These are phyloP conservation scores for Bryoglossum gracile DNA, from an alignment of 495 filamentous ascomycete genomes.

Conservation along the genomic window DNA sequence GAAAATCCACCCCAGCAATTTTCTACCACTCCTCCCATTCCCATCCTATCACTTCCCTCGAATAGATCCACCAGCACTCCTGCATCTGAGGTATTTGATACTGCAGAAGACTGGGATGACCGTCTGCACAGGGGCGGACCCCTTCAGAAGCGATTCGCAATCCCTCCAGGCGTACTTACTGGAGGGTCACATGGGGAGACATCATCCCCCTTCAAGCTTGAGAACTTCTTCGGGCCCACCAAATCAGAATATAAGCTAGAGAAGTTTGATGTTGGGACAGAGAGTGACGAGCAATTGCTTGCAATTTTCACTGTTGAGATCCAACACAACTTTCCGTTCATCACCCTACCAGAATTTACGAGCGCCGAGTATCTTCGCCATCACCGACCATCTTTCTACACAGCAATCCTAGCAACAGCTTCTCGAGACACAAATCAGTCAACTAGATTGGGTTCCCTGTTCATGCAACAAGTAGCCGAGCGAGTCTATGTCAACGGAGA, in stretches of 20 bases:
- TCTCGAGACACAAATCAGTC: not conserved
- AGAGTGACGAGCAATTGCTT: conserved; percentile 3
- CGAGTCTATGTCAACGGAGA: conserved; percentile 4
- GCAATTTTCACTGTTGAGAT: conserved; percentile 13
- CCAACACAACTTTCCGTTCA: conserved; percentile 15
- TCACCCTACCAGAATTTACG: not conserved
- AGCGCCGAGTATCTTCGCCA: conserved; percentile 1
- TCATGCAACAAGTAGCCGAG: conserved; percentile 2
- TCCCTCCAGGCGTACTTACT: not conserved
- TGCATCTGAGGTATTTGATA: not conserved
- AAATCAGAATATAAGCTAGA: not conserved
- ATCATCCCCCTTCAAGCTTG: not conserved
- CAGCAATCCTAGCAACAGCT: conserved; percentile 10
- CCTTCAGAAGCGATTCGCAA: not conserved
- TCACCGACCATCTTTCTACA: conserved; percentile 10
- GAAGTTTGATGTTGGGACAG: not conserved
- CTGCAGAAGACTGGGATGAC: not conserved
- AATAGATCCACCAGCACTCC: not conserved
- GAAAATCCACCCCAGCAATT: not conserved
- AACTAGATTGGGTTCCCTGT: not conserved
- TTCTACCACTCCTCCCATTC: not conserved
- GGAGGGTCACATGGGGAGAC: too few relatives aligned
- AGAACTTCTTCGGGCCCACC: not conserved
- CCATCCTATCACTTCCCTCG: not conserved
- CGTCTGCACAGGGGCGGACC: not conserved